Conservation (phyloP, 2,329 filamentous ascomycete species). For the Aspergillus sp. region DNA sequence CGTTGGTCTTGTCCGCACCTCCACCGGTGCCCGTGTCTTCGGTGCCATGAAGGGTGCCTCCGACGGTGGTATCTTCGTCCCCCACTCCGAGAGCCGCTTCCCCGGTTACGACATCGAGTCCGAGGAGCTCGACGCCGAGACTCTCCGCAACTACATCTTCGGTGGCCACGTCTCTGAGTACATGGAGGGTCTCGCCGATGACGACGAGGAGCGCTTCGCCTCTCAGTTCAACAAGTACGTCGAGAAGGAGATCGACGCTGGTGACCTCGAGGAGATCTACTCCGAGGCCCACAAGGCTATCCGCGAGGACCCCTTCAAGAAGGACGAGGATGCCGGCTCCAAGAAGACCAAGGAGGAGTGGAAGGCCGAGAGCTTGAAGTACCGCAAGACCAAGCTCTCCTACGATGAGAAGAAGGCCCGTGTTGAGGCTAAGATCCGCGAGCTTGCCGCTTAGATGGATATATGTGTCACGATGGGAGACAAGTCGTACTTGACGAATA, state of each 20-base stretch:
- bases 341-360: slow-evolving; percentile 98
- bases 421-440: slow-evolving; percentile 87
- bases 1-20: slow-evolving; percentile 94
- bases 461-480: slow-evolving; percentile 6
- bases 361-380: slow-evolving; percentile 94
- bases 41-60: slow-evolving; percentile 99
- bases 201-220: slow-evolving; percentile 99
- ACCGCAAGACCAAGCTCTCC: slow-evolving; percentile 69
- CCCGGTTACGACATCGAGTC: slow-evolving; percentile 94
- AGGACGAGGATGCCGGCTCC: slow-evolving; percentile 65
- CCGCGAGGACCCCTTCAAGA: slow-evolving; percentile 97
- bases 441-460: slow-evolving; percentile 51
- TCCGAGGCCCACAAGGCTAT: slow-evolving; percentile 91
- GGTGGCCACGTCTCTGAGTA: slow-evolving; percentile 98
- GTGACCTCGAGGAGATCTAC: slow-evolving; percentile 96
- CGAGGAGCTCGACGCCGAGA: slow-evolving; percentile 97
- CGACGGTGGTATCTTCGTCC: slow-evolving; percentile 92
- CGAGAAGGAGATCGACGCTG: slow-evolving; percentile 92
- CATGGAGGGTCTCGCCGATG: slow-evolving; percentile 99
- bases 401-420: slow-evolving; percentile 77
- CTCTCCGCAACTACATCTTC: slow-evolving; percentile 98
- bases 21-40: slow-evolving; percentile 97
- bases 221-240: slow-evolving; percentile 97
- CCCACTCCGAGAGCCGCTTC: slow-evolving; percentile 99
- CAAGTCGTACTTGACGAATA: slow-evolving; percentile 16